phyloP scores from a whole-genome alignment of 2,329 filamentous ascomycete genomes.

The Exophiala sp. region DNA sequence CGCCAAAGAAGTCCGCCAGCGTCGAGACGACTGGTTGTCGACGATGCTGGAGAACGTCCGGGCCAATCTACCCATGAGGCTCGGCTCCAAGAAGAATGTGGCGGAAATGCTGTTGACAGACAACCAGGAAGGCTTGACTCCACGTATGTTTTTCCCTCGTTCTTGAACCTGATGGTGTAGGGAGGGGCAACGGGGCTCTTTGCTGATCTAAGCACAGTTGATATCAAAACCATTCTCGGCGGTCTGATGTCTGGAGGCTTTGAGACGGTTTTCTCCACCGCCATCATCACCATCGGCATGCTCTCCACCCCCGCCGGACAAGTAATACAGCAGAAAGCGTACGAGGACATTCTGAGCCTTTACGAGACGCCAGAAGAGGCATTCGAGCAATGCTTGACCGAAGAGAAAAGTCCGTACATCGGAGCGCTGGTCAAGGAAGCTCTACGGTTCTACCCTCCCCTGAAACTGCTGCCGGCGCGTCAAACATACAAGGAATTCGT shows the following conservation, averaged over 20 bases:
- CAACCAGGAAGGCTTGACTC: too few species aligned
- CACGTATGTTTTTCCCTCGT: too few species aligned
- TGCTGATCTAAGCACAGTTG: constrained; percentile 10
- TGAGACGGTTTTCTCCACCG: constrained; percentile 25
- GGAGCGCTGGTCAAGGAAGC: constrained; percentile 22
- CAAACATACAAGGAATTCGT: constrained; percentile 13
- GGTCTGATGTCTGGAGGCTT: constrained; percentile 29
- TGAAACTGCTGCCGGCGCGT: constrained; percentile 13
- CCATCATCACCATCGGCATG: constrained; percentile 25
- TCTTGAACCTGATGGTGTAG: too few species aligned
- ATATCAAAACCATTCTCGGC: constrained; percentile 26
- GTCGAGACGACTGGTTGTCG: too few species aligned
- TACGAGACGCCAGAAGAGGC: constrained; percentile 18
- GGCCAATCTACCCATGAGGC: too few species aligned
- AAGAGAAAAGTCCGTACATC: constrained; percentile 22
- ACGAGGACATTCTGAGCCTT: constrained; percentile 16
- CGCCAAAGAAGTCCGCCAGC: too few species aligned
- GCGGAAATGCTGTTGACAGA: too few species aligned
- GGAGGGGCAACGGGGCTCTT: too few species aligned
- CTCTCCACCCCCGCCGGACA: constrained; percentile 22
- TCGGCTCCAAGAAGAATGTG: too few species aligned
- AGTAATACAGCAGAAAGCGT: constrained; percentile 18
- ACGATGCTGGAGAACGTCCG: too few species aligned
- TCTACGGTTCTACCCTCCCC: constrained; percentile 23
- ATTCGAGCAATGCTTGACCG: constrained; percentile 14